phyloP scores from a whole-genome alignment of 2,329 filamentous ascomycete genomes.

The Ophiocordyceps camponoti-rufipedis region DNA sequence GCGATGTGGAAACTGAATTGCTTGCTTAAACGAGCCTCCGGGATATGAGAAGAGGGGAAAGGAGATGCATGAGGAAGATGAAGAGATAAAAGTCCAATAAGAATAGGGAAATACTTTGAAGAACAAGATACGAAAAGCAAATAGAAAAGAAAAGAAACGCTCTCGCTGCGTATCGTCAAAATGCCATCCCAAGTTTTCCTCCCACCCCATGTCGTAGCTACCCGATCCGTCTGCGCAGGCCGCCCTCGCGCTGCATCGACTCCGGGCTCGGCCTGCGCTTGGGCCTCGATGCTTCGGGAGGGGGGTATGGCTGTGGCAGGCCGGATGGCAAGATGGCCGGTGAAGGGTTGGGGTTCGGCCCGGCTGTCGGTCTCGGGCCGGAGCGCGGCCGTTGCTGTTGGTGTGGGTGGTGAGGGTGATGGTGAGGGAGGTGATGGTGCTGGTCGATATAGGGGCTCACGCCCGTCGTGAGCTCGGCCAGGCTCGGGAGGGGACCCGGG shows the following conservation, averaged over 20 bases:
- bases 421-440: background rate
- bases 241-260: slow-evolving; percentile 23
- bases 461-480: slow-evolving; percentile 46
- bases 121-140: background rate
- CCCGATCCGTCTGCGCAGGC: slow-evolving; percentile 19
- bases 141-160: background rate
- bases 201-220: slow-evolving; percentile 3
- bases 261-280: slow-evolving; percentile 37
- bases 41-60: background rate
- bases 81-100: background rate
- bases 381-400: background rate
- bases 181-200: background rate
- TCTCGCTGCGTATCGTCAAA: background rate
- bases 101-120: background rate
- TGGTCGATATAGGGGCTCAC: slow-evolving; percentile 36
- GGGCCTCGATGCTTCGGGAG: slow-evolving; percentile 20
- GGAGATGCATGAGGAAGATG: background rate
- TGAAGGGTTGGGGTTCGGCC: background rate
- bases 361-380: background rate
- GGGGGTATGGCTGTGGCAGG: slow-evolving; percentile 13
- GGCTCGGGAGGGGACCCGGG: slow-evolving; percentile 35
- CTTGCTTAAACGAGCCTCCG: too few species aligned
- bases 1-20: too few species aligned
- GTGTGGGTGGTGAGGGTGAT: background rate
- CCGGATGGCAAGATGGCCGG: background rate